Conservation (phyloP, 768 basidiomycete species). For the Pulveroboletus frians region DNA sequence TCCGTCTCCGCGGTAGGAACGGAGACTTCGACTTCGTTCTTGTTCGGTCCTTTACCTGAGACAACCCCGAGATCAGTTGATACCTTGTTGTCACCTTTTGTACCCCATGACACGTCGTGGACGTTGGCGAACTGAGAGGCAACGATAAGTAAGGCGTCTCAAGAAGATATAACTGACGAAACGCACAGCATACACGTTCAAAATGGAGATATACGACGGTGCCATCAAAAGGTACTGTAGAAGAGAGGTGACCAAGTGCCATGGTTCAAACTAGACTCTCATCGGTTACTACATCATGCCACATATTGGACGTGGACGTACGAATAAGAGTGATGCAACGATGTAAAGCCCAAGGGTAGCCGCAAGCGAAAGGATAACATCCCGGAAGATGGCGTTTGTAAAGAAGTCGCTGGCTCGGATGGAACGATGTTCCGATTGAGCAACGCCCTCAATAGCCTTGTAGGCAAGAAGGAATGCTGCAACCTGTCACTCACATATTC, state of each 20-base stretch:
- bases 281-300: neutral
- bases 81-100: slow-evolving; percentile 89
- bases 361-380: slow-evolving; percentile 78
- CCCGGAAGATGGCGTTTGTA: slow-evolving; percentile 73
- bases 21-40: slow-evolving; percentile 81
- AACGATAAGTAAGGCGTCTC: neutral
- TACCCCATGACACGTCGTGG: slow-evolving; percentile 93
- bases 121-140: slow-evolving; percentile 69
- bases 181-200: slow-evolving; percentile 81
- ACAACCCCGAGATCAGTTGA: slow-evolving; percentile 83
- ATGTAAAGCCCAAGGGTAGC: slow-evolving; percentile 92
- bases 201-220: slow-evolving; percentile 88
- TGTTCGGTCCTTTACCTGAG: slow-evolving; percentile 48
- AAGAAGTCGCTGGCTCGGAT: slow-evolving; percentile 60
- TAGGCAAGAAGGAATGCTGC: slow-evolving; percentile 79
- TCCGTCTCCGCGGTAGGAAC: slow-evolving; percentile 87
- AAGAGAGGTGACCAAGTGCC: slow-evolving; percentile 98
- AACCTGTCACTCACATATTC: slow-evolving; percentile 38
- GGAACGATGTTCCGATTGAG: slow-evolving; percentile 38
- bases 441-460: slow-evolving; percentile 67
- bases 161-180: neutral
- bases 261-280: slow-evolving; percentile 77
- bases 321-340: slow-evolving; percentile 76
- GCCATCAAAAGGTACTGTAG: slow-evolving; percentile 89
- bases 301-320: slow-evolving; percentile 38